phyloP scores from a whole-genome alignment of 495 filamentous ascomycete species.

The Neurospora sp. region DNA sequence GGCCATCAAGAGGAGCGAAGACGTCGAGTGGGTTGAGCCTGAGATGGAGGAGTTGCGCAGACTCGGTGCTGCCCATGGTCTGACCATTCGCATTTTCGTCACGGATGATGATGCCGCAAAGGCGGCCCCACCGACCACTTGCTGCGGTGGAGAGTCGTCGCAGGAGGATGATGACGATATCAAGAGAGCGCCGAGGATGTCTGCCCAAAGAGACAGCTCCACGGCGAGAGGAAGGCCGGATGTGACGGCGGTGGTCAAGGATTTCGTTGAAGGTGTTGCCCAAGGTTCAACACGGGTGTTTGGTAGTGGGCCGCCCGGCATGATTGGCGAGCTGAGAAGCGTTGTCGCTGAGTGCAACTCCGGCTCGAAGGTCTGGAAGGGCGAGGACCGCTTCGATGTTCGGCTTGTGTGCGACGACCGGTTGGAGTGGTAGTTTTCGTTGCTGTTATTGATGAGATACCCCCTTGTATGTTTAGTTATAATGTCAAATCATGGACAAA shows the following conservation, averaged over 20 bases:
- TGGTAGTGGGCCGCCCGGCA: slow-evolving; percentile 50
- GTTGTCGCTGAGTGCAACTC: slow-evolving; percentile 46
- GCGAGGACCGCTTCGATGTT: slow-evolving; percentile 47
- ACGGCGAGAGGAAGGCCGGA: slow-evolving; percentile 19
- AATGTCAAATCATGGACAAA: neutral
- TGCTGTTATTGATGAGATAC: slow-evolving; percentile 2
- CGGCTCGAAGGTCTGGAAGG: slow-evolving; percentile 40
- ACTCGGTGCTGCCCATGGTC: slow-evolving; percentile 25
- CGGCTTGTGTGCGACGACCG: slow-evolving; percentile 46
- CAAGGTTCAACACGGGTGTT: slow-evolving; percentile 45
- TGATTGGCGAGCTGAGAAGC: slow-evolving; percentile 45
- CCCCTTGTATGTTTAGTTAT: slow-evolving; percentile 2
- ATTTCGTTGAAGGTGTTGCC: slow-evolving; percentile 27
- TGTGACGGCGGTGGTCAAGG: slow-evolving; percentile 21
- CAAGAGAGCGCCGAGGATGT: neutral
- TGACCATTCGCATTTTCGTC: slow-evolving; percentile 46
- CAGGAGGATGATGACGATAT: slow-evolving; percentile 2
- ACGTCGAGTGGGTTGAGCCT: slow-evolving; percentile 44
- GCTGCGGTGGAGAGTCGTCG: neutral
- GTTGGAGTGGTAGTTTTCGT: slow-evolving; percentile 27
- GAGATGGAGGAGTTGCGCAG: slow-evolving; percentile 42
- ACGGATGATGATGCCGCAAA: slow-evolving; percentile 27
- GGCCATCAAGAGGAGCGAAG: slow-evolving; percentile 44
- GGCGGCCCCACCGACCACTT: neutral
- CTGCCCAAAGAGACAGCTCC: slow-evolving; percentile 2